Evolutionary conservation across 1,139 yeast species (phyloP).

Genomic region (Geotrichum restrictum): DNA sequence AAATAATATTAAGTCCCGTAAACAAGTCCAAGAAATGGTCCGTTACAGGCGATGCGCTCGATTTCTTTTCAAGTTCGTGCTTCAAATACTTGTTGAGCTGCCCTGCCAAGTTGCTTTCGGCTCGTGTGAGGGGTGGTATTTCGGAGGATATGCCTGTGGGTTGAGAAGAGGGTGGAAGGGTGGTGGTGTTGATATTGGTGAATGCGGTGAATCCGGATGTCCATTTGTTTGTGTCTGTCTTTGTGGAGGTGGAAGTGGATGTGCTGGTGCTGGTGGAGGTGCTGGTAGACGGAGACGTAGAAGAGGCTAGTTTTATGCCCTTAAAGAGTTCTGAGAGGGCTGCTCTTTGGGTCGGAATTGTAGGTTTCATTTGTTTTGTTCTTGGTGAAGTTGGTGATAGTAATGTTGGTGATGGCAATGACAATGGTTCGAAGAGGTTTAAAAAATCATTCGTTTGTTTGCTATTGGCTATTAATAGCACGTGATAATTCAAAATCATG

Average conservation of each 20-base stretch:
- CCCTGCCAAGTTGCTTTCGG: slow-evolving; percentile 26
- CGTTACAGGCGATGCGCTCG: slow-evolving; percentile 25
- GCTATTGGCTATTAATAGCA: too few relatives aligned
- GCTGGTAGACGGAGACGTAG: neutral
- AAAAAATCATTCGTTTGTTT: too few relatives aligned
- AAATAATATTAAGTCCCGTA: slow-evolving; percentile 28
- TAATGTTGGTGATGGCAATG: neutral
- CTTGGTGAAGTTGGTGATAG: too few relatives aligned
- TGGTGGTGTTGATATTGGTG: too few relatives aligned
- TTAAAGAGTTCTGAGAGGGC: slow-evolving; percentile 17
- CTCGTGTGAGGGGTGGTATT: slow-evolving; percentile 27
- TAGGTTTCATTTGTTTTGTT: slow-evolving; percentile 5
- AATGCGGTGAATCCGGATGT: slow-evolving; percentile 26
- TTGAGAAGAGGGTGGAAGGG: too few relatives aligned
- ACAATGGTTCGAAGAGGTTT: too few relatives aligned
- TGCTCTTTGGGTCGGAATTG: slow-evolving; percentile 9
- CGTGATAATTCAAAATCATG: too few relatives aligned
- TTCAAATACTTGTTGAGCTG: slow-evolving; percentile 26
- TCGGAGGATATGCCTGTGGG: too few relatives aligned
- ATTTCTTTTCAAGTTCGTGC: slow-evolving; percentile 22
- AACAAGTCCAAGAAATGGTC: slow-evolving; percentile 33
- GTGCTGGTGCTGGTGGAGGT: neutral
- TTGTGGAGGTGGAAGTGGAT: neutral
- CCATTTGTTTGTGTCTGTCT: too few relatives aligned
- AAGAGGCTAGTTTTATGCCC: slow-evolving; percentile 11